These are phyloP conservation scores for Candida ipomoeae DNA, from an alignment of 805 yeast genomes.

Conservation along the genomic window DNA sequence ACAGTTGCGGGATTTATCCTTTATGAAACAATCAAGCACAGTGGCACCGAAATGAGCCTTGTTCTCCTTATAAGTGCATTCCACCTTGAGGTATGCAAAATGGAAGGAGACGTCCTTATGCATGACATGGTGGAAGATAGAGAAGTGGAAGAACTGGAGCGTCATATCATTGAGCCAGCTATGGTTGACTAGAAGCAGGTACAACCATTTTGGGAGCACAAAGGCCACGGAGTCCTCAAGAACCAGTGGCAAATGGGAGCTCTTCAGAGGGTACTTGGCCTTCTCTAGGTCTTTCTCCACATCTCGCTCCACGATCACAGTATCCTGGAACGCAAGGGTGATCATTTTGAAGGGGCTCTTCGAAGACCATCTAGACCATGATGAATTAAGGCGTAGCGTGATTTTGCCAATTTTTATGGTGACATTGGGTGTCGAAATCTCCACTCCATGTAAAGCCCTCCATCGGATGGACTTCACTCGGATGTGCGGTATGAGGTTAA, in stretches of 20 bases:
- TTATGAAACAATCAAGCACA: conserved; percentile 12
- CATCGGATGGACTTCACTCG: conserved; percentile 16
- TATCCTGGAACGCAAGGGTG: conserved; percentile 7
- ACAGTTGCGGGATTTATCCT: conserved; percentile 1
- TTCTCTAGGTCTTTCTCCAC: neutral
- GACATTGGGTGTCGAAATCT: conserved; percentile 7
- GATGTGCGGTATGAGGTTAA: conserved; percentile 14
- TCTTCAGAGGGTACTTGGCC: neutral
- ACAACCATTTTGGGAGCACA: conserved; percentile 7
- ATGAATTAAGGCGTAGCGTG: conserved; percentile 7
- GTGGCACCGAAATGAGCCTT: conserved; percentile 5
- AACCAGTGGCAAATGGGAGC: neutral
- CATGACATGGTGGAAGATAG: conserved; percentile 13
- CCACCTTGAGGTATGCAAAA: conserved; percentile 15
- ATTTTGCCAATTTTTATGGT: conserved; percentile 7
- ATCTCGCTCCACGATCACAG: conserved; percentile 7
- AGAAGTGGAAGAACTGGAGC: conserved; percentile 12
- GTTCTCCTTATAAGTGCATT: conserved; percentile 4
- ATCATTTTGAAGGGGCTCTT: conserved; percentile 14
- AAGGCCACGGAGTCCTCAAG: neutral
- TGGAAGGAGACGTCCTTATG: conserved; percentile 11
- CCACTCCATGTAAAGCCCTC: conserved; percentile 14
- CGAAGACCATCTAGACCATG: conserved; percentile 5
- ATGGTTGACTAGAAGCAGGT: conserved; percentile 5
- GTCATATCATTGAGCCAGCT: conserved; percentile 16